These are phyloP conservation scores for Pyricularia grisea DNA, from an alignment of 2,329 filamentous ascomycete species.

Conservation along the genomic window DNA sequence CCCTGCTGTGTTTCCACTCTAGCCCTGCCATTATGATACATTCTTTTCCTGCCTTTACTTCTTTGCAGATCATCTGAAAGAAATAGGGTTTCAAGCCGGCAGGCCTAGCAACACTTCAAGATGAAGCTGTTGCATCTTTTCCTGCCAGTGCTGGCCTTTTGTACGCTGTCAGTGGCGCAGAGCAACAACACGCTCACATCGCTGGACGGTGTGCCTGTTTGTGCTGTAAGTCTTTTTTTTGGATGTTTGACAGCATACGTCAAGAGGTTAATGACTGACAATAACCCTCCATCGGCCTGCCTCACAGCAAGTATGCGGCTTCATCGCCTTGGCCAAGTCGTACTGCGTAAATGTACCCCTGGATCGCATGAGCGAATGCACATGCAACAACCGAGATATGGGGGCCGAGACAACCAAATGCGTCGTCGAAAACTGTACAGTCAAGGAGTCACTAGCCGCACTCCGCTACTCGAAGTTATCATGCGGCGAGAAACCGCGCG, in stretches of 20 bases:
- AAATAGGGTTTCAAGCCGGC: background rate
- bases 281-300: background rate
- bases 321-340: background rate
- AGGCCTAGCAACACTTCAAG: background rate
- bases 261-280: background rate
- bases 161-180: background rate
- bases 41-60: background rate
- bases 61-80: background rate
- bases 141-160: background rate
- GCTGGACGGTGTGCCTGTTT: background rate
- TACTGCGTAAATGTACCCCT: background rate
- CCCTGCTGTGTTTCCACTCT: too few species aligned
- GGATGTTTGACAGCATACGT: background rate
- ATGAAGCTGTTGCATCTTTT: background rate
- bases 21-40: background rate
- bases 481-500: slow-evolving; percentile 15
- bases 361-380: slow-evolving; percentile 5
- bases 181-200: background rate
- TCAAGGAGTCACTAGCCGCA: slow-evolving; percentile 3
- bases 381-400: slow-evolving; percentile 4
- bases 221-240: background rate
- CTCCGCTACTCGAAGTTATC: slow-evolving; percentile 12
- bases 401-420: slow-evolving; percentile 1
- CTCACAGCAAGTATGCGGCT: background rate
- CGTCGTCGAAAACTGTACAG: slow-evolving; percentile 6